phyloP scores from a whole-genome alignment of 805 yeast species.

The Maudiozyma turicensis region DNA sequence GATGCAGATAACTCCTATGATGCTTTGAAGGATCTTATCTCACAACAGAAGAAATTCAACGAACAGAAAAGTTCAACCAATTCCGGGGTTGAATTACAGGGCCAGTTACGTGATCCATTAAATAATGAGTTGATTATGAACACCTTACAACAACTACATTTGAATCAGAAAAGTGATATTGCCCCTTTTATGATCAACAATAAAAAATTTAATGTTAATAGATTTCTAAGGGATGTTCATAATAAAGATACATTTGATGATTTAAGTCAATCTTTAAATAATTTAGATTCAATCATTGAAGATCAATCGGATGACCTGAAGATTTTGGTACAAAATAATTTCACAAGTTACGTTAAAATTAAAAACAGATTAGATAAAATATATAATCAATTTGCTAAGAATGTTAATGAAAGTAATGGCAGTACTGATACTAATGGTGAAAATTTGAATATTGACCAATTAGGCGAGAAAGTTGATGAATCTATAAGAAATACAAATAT shows the following conservation, averaged over 20 bases:
- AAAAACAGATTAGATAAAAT: slow-evolving; percentile 57
- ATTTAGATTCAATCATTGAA: slow-evolving; percentile 40
- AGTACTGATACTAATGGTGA: slow-evolving; percentile 18
- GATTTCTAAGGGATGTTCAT: slow-evolving; percentile 48
- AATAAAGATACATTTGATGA: slow-evolving; percentile 44
- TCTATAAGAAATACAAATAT: slow-evolving; percentile 45
- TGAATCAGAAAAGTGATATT: slow-evolving; percentile 30
- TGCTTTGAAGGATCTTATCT: slow-evolving; percentile 23
- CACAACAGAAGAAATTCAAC: slow-evolving; percentile 14
- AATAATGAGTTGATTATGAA: slow-evolving; percentile 35
- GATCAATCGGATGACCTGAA: slow-evolving; percentile 42
- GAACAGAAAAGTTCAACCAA: neutral
- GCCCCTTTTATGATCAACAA: slow-evolving; percentile 45
- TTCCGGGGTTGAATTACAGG: slow-evolving; percentile 13
- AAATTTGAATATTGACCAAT: slow-evolving; percentile 27
- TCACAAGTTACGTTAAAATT: slow-evolving; percentile 52
- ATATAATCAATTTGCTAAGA: slow-evolving; percentile 39
- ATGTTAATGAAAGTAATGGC: slow-evolving; percentile 2
- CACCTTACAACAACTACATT: slow-evolving; percentile 34
- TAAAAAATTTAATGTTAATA: slow-evolving; percentile 48
- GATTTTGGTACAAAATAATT: slow-evolving; percentile 46
- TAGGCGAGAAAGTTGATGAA: slow-evolving; percentile 35
- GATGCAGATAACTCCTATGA: slow-evolving; percentile 27
- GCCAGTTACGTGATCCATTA: slow-evolving; percentile 41
- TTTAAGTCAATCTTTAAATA: slow-evolving; percentile 38